Evolutionary conservation across 257 asterid species (phyloP).

Genomic region (Penstemon newberryi): DNA sequence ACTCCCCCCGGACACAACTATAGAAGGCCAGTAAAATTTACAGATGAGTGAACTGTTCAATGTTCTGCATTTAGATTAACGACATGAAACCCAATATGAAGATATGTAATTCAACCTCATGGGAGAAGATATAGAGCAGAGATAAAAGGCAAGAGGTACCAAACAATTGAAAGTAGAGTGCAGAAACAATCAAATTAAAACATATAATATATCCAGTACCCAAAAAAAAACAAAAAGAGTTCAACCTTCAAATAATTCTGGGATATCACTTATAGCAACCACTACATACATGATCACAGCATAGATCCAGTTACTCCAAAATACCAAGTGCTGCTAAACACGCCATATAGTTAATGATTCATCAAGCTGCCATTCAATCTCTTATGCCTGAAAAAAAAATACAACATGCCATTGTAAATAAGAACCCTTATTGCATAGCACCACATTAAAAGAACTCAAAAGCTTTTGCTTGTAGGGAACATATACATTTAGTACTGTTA

Average conservation of each 20-base stretch:
- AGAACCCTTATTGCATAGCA: neutral
- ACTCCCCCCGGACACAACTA: conserved; percentile 66
- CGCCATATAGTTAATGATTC: conserved; percentile 14
- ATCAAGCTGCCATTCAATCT: conserved; percentile 23
- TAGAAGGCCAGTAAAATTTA: conserved; percentile 60
- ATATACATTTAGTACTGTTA: too few relatives aligned
- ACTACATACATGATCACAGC: conserved; percentile 41
- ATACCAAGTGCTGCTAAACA: conserved; percentile 22
- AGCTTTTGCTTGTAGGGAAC: too few relatives aligned
- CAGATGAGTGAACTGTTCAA: conserved; percentile 42
- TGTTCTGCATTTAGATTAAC: conserved; percentile 21
- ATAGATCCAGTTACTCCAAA: conserved; percentile 34
- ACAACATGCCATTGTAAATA: conserved; percentile 4
- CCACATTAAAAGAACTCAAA: too few relatives aligned
- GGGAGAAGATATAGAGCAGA: conserved; percentile 9
- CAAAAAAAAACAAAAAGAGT: conserved; percentile 34
- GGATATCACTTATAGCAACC: conserved; percentile 43
- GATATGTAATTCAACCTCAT: conserved; percentile 22
- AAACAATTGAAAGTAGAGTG: conserved; percentile 29
- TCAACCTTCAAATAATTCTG: conserved; percentile 48
- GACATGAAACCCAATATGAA: conserved; percentile 17
- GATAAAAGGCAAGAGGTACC: conserved; percentile 26
- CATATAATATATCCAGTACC: conserved; percentile 42
- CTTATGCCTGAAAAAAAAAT: conserved; percentile 41
- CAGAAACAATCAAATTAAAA: conserved; percentile 32